Conservation (phyloP, 176 grass and related monocot species). For the Aegilops longissima region DNA sequence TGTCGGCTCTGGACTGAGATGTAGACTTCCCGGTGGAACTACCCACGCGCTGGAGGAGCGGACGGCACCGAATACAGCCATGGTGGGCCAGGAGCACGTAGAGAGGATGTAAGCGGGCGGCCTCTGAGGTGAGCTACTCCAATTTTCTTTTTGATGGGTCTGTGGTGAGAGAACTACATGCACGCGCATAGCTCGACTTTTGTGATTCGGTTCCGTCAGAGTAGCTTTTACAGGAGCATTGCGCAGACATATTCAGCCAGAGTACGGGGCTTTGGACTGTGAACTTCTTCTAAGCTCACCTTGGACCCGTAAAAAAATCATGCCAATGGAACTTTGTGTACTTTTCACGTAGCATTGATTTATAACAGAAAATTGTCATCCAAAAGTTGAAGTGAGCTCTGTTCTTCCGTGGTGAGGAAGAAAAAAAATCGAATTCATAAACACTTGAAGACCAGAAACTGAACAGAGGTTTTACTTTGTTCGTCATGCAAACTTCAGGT, state of each 20-base stretch:
- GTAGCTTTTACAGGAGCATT: too few species aligned
- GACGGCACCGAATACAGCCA: not conserved
- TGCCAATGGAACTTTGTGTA: too few species aligned
- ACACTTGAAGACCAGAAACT: slow-evolving; percentile 15
- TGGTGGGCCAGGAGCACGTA: slow-evolving; percentile 11
- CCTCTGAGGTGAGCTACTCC: not conserved
- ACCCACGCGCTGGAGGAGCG: not conserved
- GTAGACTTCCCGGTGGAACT: too few species aligned
- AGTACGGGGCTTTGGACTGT: too few species aligned
- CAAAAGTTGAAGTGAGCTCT: not conserved
- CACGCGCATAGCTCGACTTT: not conserved
- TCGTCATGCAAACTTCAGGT: slow-evolving; percentile 50
- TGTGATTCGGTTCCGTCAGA: too few species aligned
- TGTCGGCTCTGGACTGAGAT: too few species aligned
- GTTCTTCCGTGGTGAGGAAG: slow-evolving; percentile 52
- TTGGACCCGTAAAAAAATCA: too few species aligned
- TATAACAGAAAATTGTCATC: not conserved
- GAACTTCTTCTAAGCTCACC: too few species aligned
- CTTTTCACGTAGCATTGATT: too few species aligned
- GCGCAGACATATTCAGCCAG: too few species aligned
- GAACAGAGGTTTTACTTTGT: not conserved
- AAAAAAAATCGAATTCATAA: slow-evolving; percentile 32
- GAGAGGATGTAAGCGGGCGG: slow-evolving; percentile 33
- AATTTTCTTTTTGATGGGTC: not conserved
- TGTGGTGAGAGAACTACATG: not conserved